Percentiles rank a stretch among this genome's conserved stretches.
These are phyloP conservation scores for Achlya hypogyna DNA, from an alignment of 352 stramenopile species.

Conservation along the genomic window DNA sequence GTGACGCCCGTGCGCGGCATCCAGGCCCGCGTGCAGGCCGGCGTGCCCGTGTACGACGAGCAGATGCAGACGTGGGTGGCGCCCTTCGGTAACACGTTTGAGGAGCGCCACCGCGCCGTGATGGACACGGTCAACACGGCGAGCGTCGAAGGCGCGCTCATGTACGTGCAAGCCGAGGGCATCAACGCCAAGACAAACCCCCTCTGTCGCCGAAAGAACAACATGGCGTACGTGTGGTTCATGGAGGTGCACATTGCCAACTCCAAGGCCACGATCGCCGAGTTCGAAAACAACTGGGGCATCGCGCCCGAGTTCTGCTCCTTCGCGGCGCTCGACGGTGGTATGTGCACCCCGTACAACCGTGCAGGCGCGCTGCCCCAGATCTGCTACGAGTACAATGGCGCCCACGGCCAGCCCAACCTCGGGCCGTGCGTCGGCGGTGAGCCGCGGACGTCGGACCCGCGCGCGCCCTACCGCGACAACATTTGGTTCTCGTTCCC, in stretches of 20 bases:
- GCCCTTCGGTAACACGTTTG: conserved; percentile 36
- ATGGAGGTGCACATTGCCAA: conserved; percentile 53
- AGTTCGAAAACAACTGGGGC: conserved; percentile 45
- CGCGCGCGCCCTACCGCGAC: conserved; percentile 55
- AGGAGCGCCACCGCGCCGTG: conserved; percentile 45
- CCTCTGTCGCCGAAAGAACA: conserved; percentile 41
- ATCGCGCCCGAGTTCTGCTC: conserved; percentile 64
- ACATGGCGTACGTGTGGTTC: conserved; percentile 55
- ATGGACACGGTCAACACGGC: conserved; percentile 78
- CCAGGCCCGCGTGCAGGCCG: conserved; percentile 49
- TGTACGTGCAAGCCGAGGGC: conserved; percentile 63
- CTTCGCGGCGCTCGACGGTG: conserved; percentile 53
- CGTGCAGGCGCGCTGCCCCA: conserved; percentile 22
- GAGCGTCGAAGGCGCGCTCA: conserved; percentile 51
- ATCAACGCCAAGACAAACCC: conserved; percentile 42
- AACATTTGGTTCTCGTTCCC: conserved; percentile 80
- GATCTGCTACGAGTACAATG: conserved; percentile 62
- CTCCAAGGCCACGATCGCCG: conserved; percentile 42
- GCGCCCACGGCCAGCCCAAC: conserved; percentile 37
- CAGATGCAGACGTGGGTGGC: conserved; percentile 17
- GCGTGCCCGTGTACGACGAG: conserved; percentile 25
- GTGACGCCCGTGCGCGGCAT: conserved; percentile 45
- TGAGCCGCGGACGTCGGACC: conserved; percentile 36
- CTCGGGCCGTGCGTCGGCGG: conserved; percentile 49
- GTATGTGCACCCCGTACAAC: conserved; percentile 39